Conservation (phyloP, 176 grass and related monocot genomes). For the Oryza glumipatula region DNA sequence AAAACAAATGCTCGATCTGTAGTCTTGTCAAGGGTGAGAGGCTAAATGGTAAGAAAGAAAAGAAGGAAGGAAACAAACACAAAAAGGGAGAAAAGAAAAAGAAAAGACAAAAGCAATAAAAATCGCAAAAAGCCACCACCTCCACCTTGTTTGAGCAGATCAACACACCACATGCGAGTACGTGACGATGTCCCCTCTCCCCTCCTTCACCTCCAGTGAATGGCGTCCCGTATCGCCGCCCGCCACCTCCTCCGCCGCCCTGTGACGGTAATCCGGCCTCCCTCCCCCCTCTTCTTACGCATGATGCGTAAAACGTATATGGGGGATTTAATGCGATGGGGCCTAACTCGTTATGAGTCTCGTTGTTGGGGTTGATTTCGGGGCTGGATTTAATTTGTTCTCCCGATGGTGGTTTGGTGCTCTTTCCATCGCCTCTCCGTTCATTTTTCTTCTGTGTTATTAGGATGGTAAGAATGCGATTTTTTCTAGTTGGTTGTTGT, state of each 20-base stretch:
- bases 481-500: not conserved
- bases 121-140: slow-evolving; percentile 2
- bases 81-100: not conserved
- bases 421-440: not conserved
- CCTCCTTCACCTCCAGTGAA: slow-evolving; percentile 37
- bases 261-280: slow-evolving; percentile 34
- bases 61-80: not conserved
- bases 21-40: too few relatives aligned
- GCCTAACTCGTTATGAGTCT: not conserved
- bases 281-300: not conserved
- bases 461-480: not conserved
- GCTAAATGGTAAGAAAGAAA: too few relatives aligned
- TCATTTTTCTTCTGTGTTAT: not conserved
- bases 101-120: not conserved
- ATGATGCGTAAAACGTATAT: too few relatives aligned
- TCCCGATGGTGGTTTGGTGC: too few relatives aligned
- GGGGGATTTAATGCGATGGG: slow-evolving; percentile 21
- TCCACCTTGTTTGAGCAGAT: slow-evolving; percentile 21
- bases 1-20: too few relatives aligned
- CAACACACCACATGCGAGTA: not conserved
- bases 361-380: not conserved
- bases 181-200: not conserved
- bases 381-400: not conserved
- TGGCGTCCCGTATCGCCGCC: slow-evolving; percentile 64
- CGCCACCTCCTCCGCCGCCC: slow-evolving; percentile 44